phyloP scores from a whole-genome alignment of 257 asterid species.

The Penstemon davidsonii region DNA sequence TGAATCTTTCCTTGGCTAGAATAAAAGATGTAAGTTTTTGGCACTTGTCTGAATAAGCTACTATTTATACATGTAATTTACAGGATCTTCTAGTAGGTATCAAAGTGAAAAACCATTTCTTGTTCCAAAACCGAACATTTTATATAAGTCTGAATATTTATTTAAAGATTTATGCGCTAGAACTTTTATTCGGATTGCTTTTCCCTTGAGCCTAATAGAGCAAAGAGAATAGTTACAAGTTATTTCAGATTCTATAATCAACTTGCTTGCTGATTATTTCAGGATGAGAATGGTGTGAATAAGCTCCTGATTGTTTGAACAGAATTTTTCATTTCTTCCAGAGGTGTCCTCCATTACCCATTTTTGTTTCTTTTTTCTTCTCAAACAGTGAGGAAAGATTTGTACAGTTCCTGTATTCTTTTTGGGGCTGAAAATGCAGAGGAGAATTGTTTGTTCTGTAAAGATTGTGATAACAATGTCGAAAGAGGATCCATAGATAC shows the following conservation, averaged over 20 bases:
- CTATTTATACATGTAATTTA: not conserved
- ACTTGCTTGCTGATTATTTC: slow-evolving; percentile 31
- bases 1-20: slow-evolving; percentile 42
- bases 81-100: not conserved
- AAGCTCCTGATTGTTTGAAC: slow-evolving; percentile 51
- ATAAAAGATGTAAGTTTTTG: slow-evolving; percentile 54
- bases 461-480: not conserved
- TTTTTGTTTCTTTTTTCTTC: slow-evolving; percentile 13
- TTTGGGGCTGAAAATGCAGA: slow-evolving; percentile 31
- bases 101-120: slow-evolving; percentile 1
- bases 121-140: slow-evolving; percentile 8
- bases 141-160: not conserved
- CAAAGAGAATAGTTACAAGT: not conserved
- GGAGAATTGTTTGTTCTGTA: slow-evolving; percentile 22
- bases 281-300: slow-evolving; percentile 51
- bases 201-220: too few species aligned
- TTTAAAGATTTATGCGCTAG: too few species aligned
- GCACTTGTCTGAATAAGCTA: slow-evolving; percentile 6
- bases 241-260: not conserved
- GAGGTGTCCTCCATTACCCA: slow-evolving; percentile 18
- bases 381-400: slow-evolving; percentile 27
- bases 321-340: slow-evolving; percentile 18
- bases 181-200: too few species aligned
- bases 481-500: too few species aligned
- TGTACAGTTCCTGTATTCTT: slow-evolving; percentile 53